A percentile compares a stretch with the other conserved stretches of the same genome.
These are phyloP conservation scores for Phytophthora boehmeriae DNA, from an alignment of 352 stramenopile genomes.

Conservation along the genomic window DNA sequence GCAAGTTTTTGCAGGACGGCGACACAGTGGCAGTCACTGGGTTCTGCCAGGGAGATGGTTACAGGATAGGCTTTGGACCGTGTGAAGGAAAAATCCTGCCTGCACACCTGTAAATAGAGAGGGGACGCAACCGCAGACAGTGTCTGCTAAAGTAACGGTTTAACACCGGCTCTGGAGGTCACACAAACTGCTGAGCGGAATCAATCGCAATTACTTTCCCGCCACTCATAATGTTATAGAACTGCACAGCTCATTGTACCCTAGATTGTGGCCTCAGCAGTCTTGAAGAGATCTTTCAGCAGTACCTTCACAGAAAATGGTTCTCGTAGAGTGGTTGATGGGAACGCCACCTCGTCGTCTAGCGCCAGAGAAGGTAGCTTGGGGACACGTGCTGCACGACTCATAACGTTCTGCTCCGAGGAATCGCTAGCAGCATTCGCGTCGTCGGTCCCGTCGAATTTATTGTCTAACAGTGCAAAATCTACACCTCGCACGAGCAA, in stretches of 20 bases:
- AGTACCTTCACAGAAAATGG: constrained; percentile 40
- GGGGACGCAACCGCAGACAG: neutral
- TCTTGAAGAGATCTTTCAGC: constrained; percentile 49
- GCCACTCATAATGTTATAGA: neutral
- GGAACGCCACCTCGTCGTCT: constrained; percentile 38
- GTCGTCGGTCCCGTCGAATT: constrained; percentile 22
- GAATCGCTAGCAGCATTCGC: constrained; percentile 1
- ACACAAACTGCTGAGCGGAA: no score
- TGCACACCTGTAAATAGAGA: constrained; percentile 54
- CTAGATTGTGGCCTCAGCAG: constrained; percentile 50
- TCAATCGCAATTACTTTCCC: no score
- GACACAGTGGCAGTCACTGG: constrained; percentile 94
- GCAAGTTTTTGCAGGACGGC: constrained; percentile 96
- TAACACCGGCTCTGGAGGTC: no score
- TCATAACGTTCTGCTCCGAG: neutral
- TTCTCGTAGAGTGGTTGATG: constrained; percentile 25
- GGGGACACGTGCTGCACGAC: neutral
- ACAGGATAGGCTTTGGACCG: constrained; percentile 95
- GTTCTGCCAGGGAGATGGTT: constrained; percentile 91
- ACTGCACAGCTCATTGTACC: constrained; percentile 2
- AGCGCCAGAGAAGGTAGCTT: constrained; percentile 28
- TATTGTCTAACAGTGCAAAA: constrained; percentile 42
- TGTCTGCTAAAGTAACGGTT: no score
- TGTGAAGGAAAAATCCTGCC: constrained; percentile 93
- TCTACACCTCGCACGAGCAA: constrained; percentile 38